These are phyloP conservation scores for Hypoxylon intermedium DNA, from an alignment of 495 filamentous ascomycete species.

Conservation along the genomic window DNA sequence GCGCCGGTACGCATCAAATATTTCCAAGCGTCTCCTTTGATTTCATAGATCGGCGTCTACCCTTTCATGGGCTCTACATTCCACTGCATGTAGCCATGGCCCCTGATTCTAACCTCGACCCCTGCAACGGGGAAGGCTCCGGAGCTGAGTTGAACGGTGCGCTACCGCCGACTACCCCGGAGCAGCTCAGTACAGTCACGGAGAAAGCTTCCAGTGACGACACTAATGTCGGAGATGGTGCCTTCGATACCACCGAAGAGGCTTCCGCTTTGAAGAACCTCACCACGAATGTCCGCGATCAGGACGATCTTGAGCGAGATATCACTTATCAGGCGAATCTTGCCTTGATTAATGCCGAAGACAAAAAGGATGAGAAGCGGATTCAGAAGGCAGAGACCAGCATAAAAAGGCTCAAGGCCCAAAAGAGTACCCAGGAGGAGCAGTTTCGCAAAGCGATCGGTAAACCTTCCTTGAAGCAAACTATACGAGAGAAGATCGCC, in stretches of 20 bases:
- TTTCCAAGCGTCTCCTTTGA: background rate
- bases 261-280: constrained; percentile 69
- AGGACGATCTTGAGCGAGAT: constrained; percentile 83
- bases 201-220: constrained; percentile 3
- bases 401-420: constrained; percentile 59
- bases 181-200: constrained; percentile 6
- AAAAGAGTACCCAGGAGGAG: constrained; percentile 52
- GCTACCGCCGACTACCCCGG: constrained; percentile 5
- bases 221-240: background rate
- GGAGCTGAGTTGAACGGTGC: background rate
- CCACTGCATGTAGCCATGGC: constrained; percentile 1
- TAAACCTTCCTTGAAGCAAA: constrained; percentile 52
- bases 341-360: constrained; percentile 78
- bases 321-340: constrained; percentile 76
- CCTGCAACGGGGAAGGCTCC: constrained; percentile 12
- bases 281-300: constrained; percentile 77
- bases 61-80: background rate
- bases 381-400: constrained; percentile 75
- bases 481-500: constrained; percentile 67
- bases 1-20: too few relatives aligned
- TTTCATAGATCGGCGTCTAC: background rate
- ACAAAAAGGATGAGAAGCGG: constrained; percentile 85
- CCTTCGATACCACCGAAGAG: constrained; percentile 51
- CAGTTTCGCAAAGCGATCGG: constrained; percentile 47
- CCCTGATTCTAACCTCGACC: constrained; percentile 5